Evolutionary conservation across 2,329 filamentous ascomycete species (phyloP), one percentile per base, ranked within the genome.

Genomic region (Mollisia scopiformis): DNA sequence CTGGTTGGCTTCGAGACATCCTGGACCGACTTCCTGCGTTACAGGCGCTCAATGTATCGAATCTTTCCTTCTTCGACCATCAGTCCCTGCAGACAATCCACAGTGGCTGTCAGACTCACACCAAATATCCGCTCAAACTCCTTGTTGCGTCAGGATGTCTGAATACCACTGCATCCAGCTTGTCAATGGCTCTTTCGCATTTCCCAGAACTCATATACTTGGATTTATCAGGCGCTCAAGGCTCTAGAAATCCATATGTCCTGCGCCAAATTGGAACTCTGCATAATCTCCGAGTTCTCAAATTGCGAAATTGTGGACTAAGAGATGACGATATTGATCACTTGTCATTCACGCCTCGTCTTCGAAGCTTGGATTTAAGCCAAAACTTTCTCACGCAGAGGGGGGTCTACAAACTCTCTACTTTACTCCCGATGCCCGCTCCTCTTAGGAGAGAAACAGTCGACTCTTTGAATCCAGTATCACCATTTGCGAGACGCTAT

Each of bases 131-230:
- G 16, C 41, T 68, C 14, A 58, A 57, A 30, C 49, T 67, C 6
- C 63, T 68, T 21, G 61, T 63, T 33, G 65, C 66, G 0, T 62
- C 64, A 16, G 33, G 63, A 30, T 67, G 61, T 27, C 52, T 62
- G 25, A 68, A 68, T 33, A 68, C 66, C 2, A 68, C 66, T 11
- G 59, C 61, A 28, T 47, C 58, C 19, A 67, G 65, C 47, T 33
- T 68, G 39, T 50, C 54, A 6, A 41, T 57, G 11, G 64, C 65
- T 1, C 54, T 68, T 7, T 41, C 43, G 8, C 63, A 65, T 31
- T 67, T 68, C 33, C 66, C 62, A 10, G 62, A 64, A 33, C 47
- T 68, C 21, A 57, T 68, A 7, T 68, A 66, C 35, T 52, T 68
- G 19, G 63, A 68, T 57, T 30, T 68, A 0, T 68, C 66, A 23